Conservation (phyloP, 306 rosid genomes). For the Dryas drummondii region DNA sequence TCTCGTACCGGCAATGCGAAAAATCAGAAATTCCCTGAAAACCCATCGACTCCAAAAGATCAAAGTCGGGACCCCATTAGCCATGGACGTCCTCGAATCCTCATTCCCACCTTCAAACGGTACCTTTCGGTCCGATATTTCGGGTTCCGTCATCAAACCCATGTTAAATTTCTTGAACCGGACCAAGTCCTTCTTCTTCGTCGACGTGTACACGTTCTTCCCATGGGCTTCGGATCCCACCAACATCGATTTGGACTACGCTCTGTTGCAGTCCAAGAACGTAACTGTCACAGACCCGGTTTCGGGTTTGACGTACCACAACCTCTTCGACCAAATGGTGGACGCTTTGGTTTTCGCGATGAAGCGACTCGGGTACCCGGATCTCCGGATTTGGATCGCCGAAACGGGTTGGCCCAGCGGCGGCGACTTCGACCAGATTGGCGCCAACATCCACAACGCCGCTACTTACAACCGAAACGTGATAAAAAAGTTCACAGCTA, state of each 20-base stretch:
- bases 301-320: constrained; percentile 60
- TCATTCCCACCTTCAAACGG: constrained; percentile 85
- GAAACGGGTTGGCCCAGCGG: constrained; percentile 98
- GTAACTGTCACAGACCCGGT: constrained; percentile 51
- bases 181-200: constrained; percentile 76
- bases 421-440: constrained; percentile 71
- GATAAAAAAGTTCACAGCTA: constrained; percentile 47
- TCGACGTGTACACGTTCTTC: constrained; percentile 75
- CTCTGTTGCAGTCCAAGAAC: constrained; percentile 49
- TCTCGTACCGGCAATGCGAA: constrained; percentile 67
- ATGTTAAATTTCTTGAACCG: constrained; percentile 57
- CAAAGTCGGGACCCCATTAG: constrained; percentile 71
- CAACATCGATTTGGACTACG: constrained; percentile 50
- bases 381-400: constrained; percentile 58
- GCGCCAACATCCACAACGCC: constrained; percentile 70
- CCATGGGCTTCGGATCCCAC: constrained; percentile 56
- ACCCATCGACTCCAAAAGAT: constrained; percentile 40
- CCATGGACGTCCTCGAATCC: constrained; percentile 62
- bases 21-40: constrained; percentile 43
- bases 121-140: constrained; percentile 57
- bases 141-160: constrained; percentile 51
- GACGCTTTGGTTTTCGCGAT: constrained; percentile 77
- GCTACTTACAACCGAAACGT: constrained; percentile 73
- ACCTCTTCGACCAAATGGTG: constrained; percentile 85
- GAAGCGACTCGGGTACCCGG: constrained; percentile 66